Base-by-base conservation (phyloP, 495 filamentous ascomycete genomes). In the Penicillium steckii region DNA sequence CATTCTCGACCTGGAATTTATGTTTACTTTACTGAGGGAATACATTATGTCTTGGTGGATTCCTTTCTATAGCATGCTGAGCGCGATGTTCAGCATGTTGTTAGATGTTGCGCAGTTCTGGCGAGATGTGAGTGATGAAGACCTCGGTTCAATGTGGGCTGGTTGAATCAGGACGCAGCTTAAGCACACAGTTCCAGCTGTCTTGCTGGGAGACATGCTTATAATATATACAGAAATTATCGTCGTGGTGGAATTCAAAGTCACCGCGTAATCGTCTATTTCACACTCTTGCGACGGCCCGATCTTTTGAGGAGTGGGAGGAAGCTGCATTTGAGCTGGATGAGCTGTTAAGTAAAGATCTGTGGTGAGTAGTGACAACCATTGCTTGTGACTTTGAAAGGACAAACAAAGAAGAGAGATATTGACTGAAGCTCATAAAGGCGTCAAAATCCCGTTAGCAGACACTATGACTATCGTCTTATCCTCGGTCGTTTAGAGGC, bases 391-490 rank as follows among this genome's bases (percentile, higher is more conserved):
- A 10, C n/a, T 2, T 9, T 13, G n/a, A 53, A 49, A 25, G 17
- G 7, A 38, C n/a, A n/a, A n/a, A n/a, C n/a, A n/a, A n/a, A n/a
- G n/a, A n/a, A n/a, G n/a, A n/a, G n/a, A n/a, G n/a, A n/a, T n/a
- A n/a, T n/a, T n/a, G n/a, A n/a, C n/a, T n/a, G n/a, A n/a, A n/a
- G n/a, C n/a, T n/a, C n/a, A n/a, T n/a, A n/a, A 38, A 89, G 87
- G 87, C 87, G 89, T 32, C 86, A 92, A 52, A 90, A 93, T 62
- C 83, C 87, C 0, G 83, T 85, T 10, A 91, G 86, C 61, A 84
- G 84, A 57, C 80, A 89, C 64, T 97, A 97, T 70, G 92, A 96
- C 70, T 95, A 91, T 75, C 79, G 82, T 40, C 85, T 97, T 41
- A 96, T 97, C 56, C 77, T 86, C 63, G 82, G 89, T 50, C 84